Evolutionary conservation across 345 rosid species (phyloP).

Genomic region (Balakata baccata): DNA sequence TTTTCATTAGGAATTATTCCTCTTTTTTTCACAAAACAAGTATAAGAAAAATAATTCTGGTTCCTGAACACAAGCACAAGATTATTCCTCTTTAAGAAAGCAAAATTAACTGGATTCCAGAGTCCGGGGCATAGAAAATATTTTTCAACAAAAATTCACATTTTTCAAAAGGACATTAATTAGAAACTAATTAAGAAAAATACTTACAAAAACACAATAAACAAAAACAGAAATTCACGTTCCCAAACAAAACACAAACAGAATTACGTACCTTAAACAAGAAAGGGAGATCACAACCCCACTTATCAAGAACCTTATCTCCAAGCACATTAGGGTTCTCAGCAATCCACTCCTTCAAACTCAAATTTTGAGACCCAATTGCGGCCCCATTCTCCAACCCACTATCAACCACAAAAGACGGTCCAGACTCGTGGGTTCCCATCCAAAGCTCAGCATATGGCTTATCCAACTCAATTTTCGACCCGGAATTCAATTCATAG

Average conservation of each 20-base stretch:
- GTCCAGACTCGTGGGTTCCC: constrained; percentile 90
- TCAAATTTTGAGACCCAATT: constrained; percentile 16
- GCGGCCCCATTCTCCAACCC: constrained; percentile 39
- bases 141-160: too few relatives aligned
- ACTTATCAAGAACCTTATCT: constrained; percentile 57
- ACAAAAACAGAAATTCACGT: not conserved
- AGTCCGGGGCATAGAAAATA: too few relatives aligned
- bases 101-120: too few relatives aligned
- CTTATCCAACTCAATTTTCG: constrained; percentile 35
- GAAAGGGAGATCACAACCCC: constrained; percentile 99
- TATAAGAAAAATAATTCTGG: too few relatives aligned
- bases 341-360: constrained; percentile 68
- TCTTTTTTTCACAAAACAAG: too few relatives aligned
- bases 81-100: too few relatives aligned
- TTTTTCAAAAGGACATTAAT: not conserved
- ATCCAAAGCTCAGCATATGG: constrained; percentile 84
- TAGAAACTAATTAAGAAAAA: not conserved
- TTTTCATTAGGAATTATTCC: too few relatives aligned
- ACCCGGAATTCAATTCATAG: constrained; percentile 52
- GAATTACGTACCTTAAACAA: constrained; percentile 68
- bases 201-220: not conserved
- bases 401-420: constrained; percentile 49
- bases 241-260: not conserved
- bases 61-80: too few relatives aligned
- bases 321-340: constrained; percentile 78